A percentile compares a stretch with the other conserved stretches of the same genome.
Evolutionary conservation across 2,329 filamentous ascomycete species (phyloP).

Genomic region (Cladosporium velox): DNA sequence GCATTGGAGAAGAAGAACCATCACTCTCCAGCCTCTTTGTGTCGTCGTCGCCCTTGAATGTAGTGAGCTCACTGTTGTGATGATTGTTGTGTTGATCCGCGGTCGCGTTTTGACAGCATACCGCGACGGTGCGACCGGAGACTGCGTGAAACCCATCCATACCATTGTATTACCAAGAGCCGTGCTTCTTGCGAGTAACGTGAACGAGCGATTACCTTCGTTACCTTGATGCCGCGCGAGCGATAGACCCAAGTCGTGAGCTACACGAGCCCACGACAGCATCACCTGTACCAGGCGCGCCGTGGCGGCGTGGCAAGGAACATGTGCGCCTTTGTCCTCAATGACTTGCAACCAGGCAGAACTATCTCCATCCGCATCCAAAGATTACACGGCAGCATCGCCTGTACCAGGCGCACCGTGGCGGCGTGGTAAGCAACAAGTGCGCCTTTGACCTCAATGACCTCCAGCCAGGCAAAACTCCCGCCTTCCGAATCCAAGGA

Average conservation of each 20-base stretch:
- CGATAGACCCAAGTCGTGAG: background rate
- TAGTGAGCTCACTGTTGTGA: background rate
- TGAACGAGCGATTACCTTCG: background rate
- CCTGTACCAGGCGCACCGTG: background rate
- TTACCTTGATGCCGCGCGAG: background rate
- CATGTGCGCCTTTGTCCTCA: background rate
- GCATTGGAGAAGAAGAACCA: conserved; percentile 14
- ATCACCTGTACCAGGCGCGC: background rate
- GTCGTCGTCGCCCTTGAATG: background rate
- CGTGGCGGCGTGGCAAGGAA: background rate
- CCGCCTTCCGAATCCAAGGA: background rate
- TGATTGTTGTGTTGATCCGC: background rate
- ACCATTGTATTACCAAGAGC: background rate
- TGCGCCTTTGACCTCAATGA: background rate
- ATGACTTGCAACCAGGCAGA: background rate
- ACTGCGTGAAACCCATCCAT: background rate
- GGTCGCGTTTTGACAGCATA: background rate
- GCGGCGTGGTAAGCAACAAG: background rate
- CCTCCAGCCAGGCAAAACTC: background rate
- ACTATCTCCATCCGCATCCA: background rate
- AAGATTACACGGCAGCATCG: too few species aligned
- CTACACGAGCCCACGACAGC: background rate
- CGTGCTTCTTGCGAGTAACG: background rate
- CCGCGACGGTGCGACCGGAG: background rate
- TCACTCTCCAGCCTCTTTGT: background rate